Evolutionary conservation across 1,284 basidiomycete species (phyloP).

Genomic region (Tremellales sp.): DNA sequence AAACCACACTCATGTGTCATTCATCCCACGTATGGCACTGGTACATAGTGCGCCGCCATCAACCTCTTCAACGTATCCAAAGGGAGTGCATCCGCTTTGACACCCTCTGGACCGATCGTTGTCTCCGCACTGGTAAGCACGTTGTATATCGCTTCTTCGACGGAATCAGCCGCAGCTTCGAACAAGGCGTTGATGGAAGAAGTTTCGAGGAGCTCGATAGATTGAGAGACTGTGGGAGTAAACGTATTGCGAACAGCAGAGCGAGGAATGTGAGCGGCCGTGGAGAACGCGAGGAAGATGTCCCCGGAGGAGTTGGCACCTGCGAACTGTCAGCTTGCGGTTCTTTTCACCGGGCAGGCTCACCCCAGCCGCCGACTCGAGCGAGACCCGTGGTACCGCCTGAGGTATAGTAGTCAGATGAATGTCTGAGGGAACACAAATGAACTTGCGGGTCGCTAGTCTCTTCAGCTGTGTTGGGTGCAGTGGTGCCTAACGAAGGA

Average conservation of each 20-base stretch:
- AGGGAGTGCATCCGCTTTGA: conserved; percentile 5
- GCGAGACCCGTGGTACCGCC: conserved; percentile 17
- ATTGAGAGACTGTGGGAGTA: conserved; percentile 10
- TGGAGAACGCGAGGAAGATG: conserved; percentile 26
- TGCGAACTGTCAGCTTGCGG: too few relatives aligned
- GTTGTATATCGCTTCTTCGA: conserved; percentile 22
- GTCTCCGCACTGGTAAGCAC: conserved; percentile 12
- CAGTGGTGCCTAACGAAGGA: conserved; percentile 12
- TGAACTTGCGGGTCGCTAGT: conserved; percentile 16
- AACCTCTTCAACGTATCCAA: conserved; percentile 9
- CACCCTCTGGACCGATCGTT: conserved; percentile 7
- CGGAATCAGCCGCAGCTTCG: conserved; percentile 18
- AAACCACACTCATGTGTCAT: too few relatives aligned
- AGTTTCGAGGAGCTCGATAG: conserved; percentile 14
- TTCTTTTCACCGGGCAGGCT: too few relatives aligned
- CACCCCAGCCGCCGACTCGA: conserved; percentile 13
- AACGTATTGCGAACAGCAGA: conserved; percentile 6
- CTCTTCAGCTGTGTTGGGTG: conserved; percentile 21
- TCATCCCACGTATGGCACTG: conserved; percentile 1
- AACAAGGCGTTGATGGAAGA: conserved; percentile 22
- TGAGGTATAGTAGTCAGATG: too few relatives aligned
- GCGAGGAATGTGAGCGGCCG: conserved; percentile 6
- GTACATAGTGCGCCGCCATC: conserved; percentile 8
- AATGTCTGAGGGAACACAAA: too few relatives aligned
- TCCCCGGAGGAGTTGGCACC: conserved; percentile 23